These are phyloP conservation scores for Myochromella boudieri DNA, from an alignment of 768 basidiomycete genomes.

Conservation along the genomic window DNA sequence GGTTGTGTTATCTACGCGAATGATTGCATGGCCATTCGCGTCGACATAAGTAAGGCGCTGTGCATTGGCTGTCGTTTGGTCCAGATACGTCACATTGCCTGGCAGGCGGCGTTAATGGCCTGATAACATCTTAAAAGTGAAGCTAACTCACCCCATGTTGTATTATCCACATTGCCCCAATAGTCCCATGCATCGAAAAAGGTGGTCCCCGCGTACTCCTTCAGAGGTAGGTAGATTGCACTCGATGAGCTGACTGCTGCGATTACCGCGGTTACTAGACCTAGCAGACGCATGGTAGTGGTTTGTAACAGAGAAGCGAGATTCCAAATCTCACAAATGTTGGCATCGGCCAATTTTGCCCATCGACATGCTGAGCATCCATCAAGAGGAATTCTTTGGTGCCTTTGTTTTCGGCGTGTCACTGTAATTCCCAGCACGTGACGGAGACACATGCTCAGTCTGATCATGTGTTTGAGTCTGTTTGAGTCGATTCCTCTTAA, in stretches of 20 bases:
- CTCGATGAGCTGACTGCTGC: conserved; percentile 3
- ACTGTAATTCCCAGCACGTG: too few relatives aligned
- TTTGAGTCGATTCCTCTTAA: too few relatives aligned
- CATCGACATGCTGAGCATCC: too few relatives aligned
- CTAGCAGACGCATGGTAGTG: too few relatives aligned
- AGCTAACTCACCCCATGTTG: conserved; percentile 32
- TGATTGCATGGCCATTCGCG: conserved; percentile 55
- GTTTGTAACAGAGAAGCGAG: too few relatives aligned
- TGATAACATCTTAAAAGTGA: too few relatives aligned
- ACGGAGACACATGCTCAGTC: too few relatives aligned
- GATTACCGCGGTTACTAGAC: conserved; percentile 1
- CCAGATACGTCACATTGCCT: conserved; percentile 50
- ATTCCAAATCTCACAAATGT: too few relatives aligned
- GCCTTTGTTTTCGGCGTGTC: too few relatives aligned
- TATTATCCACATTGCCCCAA: conserved; percentile 45
- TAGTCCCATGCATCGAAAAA: conserved; percentile 56
- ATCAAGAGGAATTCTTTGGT: too few relatives aligned
- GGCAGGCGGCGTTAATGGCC: neutral
- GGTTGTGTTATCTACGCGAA: conserved; percentile 72
- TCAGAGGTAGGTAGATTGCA: conserved; percentile 35
- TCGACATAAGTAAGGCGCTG: conserved; percentile 56
- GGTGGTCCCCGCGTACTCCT: conserved; percentile 39
- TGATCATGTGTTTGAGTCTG: too few relatives aligned
- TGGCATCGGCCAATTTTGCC: too few relatives aligned
- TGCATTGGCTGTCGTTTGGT: conserved; percentile 32